Conservation (phyloP, 768 basidiomycete genomes). For the Tricholoma terreum region DNA sequence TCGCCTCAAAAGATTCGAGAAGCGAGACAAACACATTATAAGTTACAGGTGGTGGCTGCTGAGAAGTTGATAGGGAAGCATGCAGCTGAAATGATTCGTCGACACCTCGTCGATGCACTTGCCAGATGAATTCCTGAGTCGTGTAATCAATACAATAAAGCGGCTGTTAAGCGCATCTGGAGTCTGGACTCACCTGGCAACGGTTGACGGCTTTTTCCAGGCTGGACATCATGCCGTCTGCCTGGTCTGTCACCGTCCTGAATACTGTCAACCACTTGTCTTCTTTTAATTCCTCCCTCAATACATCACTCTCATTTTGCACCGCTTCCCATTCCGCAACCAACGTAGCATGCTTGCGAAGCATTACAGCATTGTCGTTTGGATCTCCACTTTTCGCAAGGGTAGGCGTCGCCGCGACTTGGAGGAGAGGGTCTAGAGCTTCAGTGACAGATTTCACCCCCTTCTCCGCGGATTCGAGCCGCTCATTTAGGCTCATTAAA, state of each 20-base stretch:
- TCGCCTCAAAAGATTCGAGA: conserved; percentile 77
- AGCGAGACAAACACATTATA: conserved; percentile 65
- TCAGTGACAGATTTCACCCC: conserved; percentile 71
- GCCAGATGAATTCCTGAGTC: conserved; percentile 78
- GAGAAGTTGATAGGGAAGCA: conserved; percentile 44
- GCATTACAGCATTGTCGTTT: conserved; percentile 46
- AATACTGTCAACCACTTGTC: conserved; percentile 97
- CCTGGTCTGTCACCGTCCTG: conserved; percentile 89
- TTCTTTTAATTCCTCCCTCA: conserved; percentile 92
- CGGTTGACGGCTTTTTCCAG: conserved; percentile 90
- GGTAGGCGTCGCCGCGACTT: conserved; percentile 47
- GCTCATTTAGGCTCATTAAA: conserved; percentile 75
- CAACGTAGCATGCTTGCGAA: conserved; percentile 74
- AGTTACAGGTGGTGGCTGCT: conserved; percentile 47
- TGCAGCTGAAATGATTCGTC: conserved; percentile 44
- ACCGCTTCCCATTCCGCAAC: conserved; percentile 78
- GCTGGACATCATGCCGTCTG: conserved; percentile 96
- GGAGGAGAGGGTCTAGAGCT: conserved; percentile 58
- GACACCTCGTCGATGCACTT: conserved; percentile 59
- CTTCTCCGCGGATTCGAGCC: conserved; percentile 66
- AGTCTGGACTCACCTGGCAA: conserved; percentile 65
- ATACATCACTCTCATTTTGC: conserved; percentile 72
- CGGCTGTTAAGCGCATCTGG: not conserved
- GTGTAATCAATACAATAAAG: conserved; percentile 7
- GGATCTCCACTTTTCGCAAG: conserved; percentile 33